These are phyloP conservation scores for Boletales sp. DNA, from an alignment of 768 basidiomycete genomes.

Conservation along the genomic window DNA sequence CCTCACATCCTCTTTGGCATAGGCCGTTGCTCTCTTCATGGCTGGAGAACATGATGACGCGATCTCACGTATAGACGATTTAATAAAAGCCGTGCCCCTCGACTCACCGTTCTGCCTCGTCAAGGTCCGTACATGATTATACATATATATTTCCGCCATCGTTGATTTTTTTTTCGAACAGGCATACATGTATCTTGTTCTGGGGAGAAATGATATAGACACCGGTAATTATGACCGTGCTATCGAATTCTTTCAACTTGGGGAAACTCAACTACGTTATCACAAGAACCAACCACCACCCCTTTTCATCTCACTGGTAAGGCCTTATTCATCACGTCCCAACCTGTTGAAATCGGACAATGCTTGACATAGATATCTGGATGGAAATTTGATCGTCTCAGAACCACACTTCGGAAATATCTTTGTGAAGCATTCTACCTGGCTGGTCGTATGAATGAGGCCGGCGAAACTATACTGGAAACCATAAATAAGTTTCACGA, in stretches of 20 bases:
- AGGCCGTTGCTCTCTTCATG: background rate
- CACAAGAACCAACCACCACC: background rate
- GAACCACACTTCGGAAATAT: background rate
- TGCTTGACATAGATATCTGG: conserved; percentile 4
- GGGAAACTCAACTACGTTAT: background rate
- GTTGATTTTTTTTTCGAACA: background rate
- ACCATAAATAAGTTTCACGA: too few relatives aligned
- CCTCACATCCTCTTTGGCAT: background rate
- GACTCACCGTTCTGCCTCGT: background rate
- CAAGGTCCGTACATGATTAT: background rate
- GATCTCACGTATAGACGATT: background rate
- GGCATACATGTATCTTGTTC: conserved; percentile 8
- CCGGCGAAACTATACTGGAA: background rate
- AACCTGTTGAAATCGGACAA: too few relatives aligned
- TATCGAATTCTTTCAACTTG: background rate
- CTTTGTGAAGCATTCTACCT: conserved; percentile 6
- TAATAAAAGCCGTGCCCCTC: background rate
- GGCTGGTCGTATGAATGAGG: background rate
- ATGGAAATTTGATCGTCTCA: conserved; percentile 5
- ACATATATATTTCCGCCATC: too few relatives aligned
- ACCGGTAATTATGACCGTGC: background rate
- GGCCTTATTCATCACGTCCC: background rate
- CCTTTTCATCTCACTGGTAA: background rate
- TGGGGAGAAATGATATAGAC: background rate
- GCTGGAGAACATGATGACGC: background rate